These are phyloP conservation scores for Dactylonectria estremocensis DNA, from an alignment of 2,329 filamentous ascomycete species.

Conservation along the genomic window DNA sequence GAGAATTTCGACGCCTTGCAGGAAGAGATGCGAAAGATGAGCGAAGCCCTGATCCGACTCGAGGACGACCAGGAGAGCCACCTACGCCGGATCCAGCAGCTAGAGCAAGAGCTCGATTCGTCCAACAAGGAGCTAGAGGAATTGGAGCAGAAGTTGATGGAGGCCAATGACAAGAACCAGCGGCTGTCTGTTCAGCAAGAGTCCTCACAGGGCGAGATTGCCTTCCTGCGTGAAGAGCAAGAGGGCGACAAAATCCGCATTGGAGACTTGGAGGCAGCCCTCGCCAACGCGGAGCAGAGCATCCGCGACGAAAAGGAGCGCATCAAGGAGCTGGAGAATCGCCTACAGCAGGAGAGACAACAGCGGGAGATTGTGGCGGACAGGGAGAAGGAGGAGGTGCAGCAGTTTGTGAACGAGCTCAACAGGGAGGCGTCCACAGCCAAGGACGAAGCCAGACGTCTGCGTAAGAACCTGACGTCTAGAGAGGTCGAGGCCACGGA, in stretches of 20 bases:
- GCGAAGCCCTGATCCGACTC: constrained; percentile 86
- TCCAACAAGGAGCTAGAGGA: constrained; percentile 90
- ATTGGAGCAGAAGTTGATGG: constrained; percentile 86
- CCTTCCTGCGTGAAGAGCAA: constrained; percentile 96
- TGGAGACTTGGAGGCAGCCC: constrained; percentile 87
- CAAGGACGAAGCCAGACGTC: constrained; percentile 87
- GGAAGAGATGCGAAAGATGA: constrained; percentile 92
- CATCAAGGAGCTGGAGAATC: constrained; percentile 78
- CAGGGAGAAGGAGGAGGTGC: constrained; percentile 94
- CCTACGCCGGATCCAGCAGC: constrained; percentile 82
- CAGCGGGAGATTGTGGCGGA: constrained; percentile 90
- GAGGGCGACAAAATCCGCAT: constrained; percentile 99
- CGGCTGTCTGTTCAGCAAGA: constrained; percentile 92
- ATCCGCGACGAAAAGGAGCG: constrained; percentile 90
- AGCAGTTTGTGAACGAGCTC: constrained; percentile 92
- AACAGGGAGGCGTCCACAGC: constrained; percentile 85
- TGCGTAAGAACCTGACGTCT: constrained; percentile 86
- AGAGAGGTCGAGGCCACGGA: constrained; percentile 91
- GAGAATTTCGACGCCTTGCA: constrained; percentile 95
- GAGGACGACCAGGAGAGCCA: constrained; percentile 92
- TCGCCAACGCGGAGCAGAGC: constrained; percentile 83
- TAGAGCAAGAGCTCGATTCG: constrained; percentile 87
- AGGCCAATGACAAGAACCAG: constrained; percentile 90
- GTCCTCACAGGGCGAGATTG: constrained; percentile 92
- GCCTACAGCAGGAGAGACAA: constrained; percentile 84